A percentile compares a stretch with the other conserved stretches of the same genome.
These are phyloP conservation scores for Scutellaria baicalensis DNA, from an alignment of 257 asterid species.

Conservation along the genomic window DNA sequence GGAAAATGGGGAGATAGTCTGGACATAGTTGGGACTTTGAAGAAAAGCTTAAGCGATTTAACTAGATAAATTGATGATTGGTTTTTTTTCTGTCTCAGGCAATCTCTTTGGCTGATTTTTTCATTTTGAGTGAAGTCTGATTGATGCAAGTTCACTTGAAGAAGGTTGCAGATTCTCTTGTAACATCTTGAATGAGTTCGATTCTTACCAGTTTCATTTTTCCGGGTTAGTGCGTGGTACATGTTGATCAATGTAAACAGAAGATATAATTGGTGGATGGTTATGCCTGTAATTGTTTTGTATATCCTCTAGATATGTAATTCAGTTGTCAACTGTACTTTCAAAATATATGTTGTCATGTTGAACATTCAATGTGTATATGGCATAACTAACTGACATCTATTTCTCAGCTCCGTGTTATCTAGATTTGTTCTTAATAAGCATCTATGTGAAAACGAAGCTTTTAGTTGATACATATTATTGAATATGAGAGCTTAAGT, in stretches of 20 bases:
- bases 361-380: neutral
- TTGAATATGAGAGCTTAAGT: neutral
- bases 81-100: slow-evolving; percentile 18
- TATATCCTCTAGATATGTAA: slow-evolving; percentile 14
- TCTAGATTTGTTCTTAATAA: neutral
- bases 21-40: neutral
- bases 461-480: neutral
- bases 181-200: neutral
- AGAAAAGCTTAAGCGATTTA: neutral
- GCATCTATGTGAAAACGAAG: neutral
- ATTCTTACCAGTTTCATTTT: neutral
- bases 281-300: slow-evolving; percentile 11
- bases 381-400: neutral
- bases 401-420: neutral
- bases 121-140: slow-evolving; percentile 1
- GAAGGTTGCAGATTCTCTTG: slow-evolving; percentile 9
- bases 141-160: slow-evolving; percentile 16
- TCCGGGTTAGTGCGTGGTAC: neutral
- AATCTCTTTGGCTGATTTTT: slow-evolving; percentile 7
- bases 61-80: neutral
- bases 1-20: neutral
- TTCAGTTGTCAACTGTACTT: slow-evolving; percentile 1
- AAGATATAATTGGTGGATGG: slow-evolving; percentile 8
- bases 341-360: neutral
- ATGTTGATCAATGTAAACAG: slow-evolving; percentile 16